phyloP scores from a whole-genome alignment of 768 basidiomycete species.

The Calocybe cyanea region DNA sequence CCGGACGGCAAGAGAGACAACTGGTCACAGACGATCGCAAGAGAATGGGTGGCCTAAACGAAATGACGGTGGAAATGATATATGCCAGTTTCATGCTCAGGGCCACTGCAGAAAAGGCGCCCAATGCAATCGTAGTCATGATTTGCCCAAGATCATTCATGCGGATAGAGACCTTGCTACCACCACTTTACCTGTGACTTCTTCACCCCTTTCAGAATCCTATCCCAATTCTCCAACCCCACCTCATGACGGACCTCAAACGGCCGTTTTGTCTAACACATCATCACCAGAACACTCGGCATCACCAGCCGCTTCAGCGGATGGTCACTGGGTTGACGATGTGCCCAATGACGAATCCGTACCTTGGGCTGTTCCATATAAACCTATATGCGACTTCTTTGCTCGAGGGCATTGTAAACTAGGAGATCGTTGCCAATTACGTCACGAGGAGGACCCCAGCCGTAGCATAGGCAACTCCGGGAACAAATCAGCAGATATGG shows the following conservation, averaged over 20 bases:
- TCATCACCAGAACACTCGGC: no score
- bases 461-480: no score
- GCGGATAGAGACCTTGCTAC: background rate
- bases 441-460: slow-evolving; percentile 1
- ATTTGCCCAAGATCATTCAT: background rate
- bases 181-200: no score
- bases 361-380: slow-evolving; percentile 6
- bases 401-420: slow-evolving; percentile 4
- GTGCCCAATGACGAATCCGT: slow-evolving; percentile 4
- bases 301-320: background rate
- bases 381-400: slow-evolving; percentile 5
- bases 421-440: slow-evolving; percentile 1
- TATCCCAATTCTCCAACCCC: no score
- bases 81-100: slow-evolving; percentile 3
- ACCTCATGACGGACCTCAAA: no score
- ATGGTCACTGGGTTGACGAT: slow-evolving; percentile 5
- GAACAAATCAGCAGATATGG: no score
- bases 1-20: no score
- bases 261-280: no score
- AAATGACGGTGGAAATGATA: background rate
- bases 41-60: no score
- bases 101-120: slow-evolving; percentile 10
- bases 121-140: slow-evolving; percentile 5
- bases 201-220: background rate
- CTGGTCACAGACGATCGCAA: no score